Evolutionary conservation across 768 basidiomycete genomes (phyloP).

Genomic region (Mycena leptocephala): DNA sequence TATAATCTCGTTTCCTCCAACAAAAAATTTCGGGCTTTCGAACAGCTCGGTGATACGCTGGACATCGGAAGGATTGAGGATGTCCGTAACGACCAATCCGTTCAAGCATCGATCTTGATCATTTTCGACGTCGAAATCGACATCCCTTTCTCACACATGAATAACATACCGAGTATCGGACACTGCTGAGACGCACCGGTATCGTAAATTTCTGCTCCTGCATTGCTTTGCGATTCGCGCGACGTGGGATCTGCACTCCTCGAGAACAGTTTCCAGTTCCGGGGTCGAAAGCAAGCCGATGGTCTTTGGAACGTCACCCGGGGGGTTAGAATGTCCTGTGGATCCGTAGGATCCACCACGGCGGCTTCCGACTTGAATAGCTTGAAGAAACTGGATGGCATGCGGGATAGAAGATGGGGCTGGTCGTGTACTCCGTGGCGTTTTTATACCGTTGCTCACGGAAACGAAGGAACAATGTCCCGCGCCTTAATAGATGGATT

Average conservation of each 20-base stretch:
- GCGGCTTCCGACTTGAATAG: not conserved
- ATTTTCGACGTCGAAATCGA: conserved; percentile 51
- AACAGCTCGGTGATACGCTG: conserved; percentile 49
- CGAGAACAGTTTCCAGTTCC: conserved; percentile 14
- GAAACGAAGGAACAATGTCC: not conserved
- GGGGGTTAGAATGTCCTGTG: conserved; percentile 24
- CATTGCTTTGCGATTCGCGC: conserved; percentile 25
- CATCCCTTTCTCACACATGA: conserved; percentile 38
- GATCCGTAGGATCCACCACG: conserved; percentile 30
- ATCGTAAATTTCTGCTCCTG: conserved; percentile 13
- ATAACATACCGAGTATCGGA: not conserved
- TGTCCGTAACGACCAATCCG: conserved; percentile 37
- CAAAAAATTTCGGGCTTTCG: conserved; percentile 48
- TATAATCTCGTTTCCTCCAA: conserved; percentile 48
- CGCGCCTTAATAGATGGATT: not conserved
- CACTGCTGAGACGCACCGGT: conserved; percentile 6
- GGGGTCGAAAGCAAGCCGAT: conserved; percentile 18
- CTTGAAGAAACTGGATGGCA: conserved; percentile 30
- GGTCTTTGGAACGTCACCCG: not conserved
- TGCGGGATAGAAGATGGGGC: not conserved
- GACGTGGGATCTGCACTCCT: conserved; percentile 19
- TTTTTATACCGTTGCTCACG: conserved; percentile 20
- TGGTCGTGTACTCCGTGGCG: not conserved
- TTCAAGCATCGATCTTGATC: conserved; percentile 48
- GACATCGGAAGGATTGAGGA: conserved; percentile 47